phyloP scores from a whole-genome alignment of 2,329 filamentous ascomycete genomes.

The Curvularia verruculosa region DNA sequence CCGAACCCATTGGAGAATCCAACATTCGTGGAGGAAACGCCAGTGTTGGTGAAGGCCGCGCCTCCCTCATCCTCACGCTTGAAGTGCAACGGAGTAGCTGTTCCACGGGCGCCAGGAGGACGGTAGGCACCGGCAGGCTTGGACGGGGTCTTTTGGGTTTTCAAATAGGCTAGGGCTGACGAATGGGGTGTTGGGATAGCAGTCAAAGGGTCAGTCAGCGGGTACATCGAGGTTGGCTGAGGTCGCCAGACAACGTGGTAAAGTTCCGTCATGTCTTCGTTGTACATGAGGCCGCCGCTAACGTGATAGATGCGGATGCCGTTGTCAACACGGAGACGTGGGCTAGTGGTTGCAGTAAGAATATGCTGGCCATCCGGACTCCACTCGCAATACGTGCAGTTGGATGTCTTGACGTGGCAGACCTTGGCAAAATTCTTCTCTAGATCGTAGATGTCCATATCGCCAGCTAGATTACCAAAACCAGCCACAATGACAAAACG shows the following conservation, averaged over 20 bases:
- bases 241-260: conserved; percentile 90
- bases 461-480: conserved; percentile 95
- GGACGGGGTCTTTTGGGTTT: conserved; percentile 88
- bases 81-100: conserved; percentile 88
- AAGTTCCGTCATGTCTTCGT: conserved; percentile 91
- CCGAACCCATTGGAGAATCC: conserved; percentile 78
- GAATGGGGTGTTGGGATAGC: conserved; percentile 78
- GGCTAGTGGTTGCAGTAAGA: conserved; percentile 96
- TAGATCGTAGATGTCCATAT: conserved; percentile 97
- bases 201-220: conserved; percentile 72
- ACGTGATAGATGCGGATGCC: conserved; percentile 96
- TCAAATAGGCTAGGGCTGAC: conserved; percentile 81
- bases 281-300: conserved; percentile 87
- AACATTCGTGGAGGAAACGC: conserved; percentile 65
- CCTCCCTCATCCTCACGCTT: conserved; percentile 98
- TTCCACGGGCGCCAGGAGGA: conserved; percentile 89
- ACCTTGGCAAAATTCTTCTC: conserved; percentile 93
- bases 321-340: conserved; percentile 93
- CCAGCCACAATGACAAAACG: conserved; percentile 93
- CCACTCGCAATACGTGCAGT: conserved; percentile 96
- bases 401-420: conserved; percentile 91
- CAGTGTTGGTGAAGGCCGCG: conserved; percentile 83
- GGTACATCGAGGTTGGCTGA: conserved; percentile 65
- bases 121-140: conserved; percentile 98
- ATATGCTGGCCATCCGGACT: conserved; percentile 95